phyloP scores from a whole-genome alignment of 1,284 basidiomycete species.

The Malassezia pachydermatis region DNA sequence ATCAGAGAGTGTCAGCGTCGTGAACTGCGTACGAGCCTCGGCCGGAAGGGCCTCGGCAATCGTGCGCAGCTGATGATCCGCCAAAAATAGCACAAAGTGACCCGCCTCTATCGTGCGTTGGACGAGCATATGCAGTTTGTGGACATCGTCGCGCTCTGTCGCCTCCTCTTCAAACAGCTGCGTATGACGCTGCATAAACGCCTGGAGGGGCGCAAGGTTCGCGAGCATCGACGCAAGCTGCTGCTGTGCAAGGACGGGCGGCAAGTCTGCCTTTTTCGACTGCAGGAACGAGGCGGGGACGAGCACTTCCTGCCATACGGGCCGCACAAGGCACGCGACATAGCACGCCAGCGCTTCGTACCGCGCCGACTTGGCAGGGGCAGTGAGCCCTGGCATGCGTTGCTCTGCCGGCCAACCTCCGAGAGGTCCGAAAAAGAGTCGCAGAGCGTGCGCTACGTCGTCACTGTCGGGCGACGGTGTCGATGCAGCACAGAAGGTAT shows the following conservation, averaged over 20 bases:
- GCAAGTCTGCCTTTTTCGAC: conserved; percentile 15
- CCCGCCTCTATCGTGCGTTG: conserved; percentile 57
- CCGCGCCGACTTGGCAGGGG: conserved; percentile 49
- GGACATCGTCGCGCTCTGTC: conserved; percentile 71
- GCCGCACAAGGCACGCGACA: conserved; percentile 70
- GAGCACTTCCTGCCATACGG: conserved; percentile 70
- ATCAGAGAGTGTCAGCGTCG: conserved; percentile 29
- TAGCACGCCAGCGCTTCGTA: conserved; percentile 81
- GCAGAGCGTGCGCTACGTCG: conserved; percentile 39
- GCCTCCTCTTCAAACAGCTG: conserved; percentile 48
- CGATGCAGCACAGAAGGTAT: conserved; percentile 28
- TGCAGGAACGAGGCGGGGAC: conserved; percentile 22
- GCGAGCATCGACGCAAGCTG: conserved; percentile 28
- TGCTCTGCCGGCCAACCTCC: conserved; percentile 37
- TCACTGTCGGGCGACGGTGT: conserved; percentile 25
- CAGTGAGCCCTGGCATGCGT: conserved; percentile 24
- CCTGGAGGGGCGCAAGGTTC: conserved; percentile 29
- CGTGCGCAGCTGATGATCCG: conserved; percentile 80
- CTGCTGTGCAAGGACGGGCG: conserved; percentile 12
- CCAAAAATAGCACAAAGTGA: conserved; percentile 80
- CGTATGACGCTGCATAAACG: conserved; percentile 36
- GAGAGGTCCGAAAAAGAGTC: conserved; percentile 39
- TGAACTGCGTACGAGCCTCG: conserved; percentile 25
- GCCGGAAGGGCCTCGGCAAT: conserved; percentile 55
- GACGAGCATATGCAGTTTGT: conserved; percentile 63